A percentile compares a stretch with the other conserved stretches of the same genome.
phyloP scores from a whole-genome alignment of 208 protist genomes.

The Leishmania turanica region DNA sequence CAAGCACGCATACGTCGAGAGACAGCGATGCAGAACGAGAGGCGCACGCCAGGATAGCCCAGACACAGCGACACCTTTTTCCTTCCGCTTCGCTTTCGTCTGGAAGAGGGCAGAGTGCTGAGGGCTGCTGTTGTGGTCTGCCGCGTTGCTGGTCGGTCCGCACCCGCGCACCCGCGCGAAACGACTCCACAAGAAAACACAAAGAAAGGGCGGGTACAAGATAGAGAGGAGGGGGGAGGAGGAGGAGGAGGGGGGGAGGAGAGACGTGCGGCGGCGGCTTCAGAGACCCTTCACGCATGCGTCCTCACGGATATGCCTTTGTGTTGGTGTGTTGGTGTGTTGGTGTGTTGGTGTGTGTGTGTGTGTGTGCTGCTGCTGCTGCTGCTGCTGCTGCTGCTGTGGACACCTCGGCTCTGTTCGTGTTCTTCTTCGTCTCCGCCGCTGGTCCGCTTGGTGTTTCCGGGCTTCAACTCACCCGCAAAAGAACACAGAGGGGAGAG shows the following conservation, averaged over 20 bases:
- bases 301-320: not conserved
- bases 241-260: too few species aligned
- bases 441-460: too few species aligned
- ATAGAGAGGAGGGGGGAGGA: not conserved
- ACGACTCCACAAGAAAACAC: not conserved
- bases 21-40: not conserved
- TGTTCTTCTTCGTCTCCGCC: too few species aligned
- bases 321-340: too few species aligned
- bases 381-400: too few species aligned
- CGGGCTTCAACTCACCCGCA: not conserved
- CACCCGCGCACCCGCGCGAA: not conserved
- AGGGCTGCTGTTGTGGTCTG: not conserved
- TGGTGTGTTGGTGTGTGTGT: too few species aligned
- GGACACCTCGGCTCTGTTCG: too few species aligned
- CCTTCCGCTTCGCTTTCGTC: not conserved
- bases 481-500: not conserved
- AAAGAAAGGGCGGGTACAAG: not conserved
- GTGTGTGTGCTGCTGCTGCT: too few species aligned
- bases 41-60: too few species aligned
- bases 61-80: too few species aligned
- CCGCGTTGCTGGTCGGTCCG: not conserved
- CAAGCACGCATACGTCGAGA: not conserved
- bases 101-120: not conserved
- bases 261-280: not conserved
- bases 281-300: not conserved